Evolutionary conservation across 176 grass and related monocot genomes (phyloP).

Genomic region (Carex myosuroides): DNA sequence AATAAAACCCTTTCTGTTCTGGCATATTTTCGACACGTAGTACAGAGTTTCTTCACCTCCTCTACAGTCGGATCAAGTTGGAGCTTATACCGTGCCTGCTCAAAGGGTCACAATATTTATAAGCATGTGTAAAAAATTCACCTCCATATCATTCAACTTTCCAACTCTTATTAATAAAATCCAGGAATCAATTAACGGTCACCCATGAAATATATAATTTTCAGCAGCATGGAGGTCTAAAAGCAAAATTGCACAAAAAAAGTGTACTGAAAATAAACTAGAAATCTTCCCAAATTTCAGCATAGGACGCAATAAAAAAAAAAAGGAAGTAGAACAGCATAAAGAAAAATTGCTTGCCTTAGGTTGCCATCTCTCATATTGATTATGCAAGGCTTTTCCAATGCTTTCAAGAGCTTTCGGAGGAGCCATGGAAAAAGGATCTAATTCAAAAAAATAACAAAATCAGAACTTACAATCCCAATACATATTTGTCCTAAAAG

Average conservation of each 20-base stretch:
- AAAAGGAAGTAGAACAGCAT: background rate
- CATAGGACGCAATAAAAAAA: background rate
- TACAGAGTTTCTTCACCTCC: slow-evolving; percentile 97
- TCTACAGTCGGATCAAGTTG: slow-evolving; percentile 90
- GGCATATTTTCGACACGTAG: slow-evolving; percentile 93
- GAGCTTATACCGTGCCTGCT: slow-evolving; percentile 83
- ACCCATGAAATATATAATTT: background rate
- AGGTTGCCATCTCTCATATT: slow-evolving; percentile 97
- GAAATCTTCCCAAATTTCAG: background rate
- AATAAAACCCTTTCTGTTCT: slow-evolving; percentile 96
- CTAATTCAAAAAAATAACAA: slow-evolving; percentile 31
- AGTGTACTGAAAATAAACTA: background rate
- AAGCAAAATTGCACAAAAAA: background rate
- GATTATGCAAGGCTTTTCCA: slow-evolving; percentile 87
- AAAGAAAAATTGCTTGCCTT: slow-evolving; percentile 36
- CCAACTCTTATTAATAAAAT: background rate
- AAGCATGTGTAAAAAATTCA: background rate
- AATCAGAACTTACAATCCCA: background rate
- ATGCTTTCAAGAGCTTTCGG: slow-evolving; percentile 90
- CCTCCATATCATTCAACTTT: background rate
- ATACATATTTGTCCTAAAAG: background rate
- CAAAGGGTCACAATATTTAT: slow-evolving; percentile 7
- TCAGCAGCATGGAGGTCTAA: background rate
- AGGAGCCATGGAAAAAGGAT: slow-evolving; percentile 92
- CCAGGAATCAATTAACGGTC: background rate